Percentiles rank a stretch among this genome's conserved stretches.
phyloP scores from a whole-genome alignment of 208 protist species.

The Crithidia acanthocephali region DNA sequence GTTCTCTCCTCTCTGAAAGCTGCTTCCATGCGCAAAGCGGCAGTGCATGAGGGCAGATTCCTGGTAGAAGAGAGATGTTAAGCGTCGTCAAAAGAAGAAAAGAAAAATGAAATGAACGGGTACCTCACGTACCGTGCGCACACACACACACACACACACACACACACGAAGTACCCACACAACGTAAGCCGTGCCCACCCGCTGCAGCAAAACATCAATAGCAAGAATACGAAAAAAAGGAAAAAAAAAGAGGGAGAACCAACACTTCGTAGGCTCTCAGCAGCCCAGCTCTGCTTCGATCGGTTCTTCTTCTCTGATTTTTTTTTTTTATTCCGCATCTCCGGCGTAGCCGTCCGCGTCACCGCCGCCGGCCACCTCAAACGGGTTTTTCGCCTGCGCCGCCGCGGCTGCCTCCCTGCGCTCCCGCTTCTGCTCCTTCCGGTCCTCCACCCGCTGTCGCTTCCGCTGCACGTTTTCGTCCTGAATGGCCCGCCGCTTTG shows the following conservation, averaged over 20 bases:
- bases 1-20: too few species aligned
- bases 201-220: too few species aligned
- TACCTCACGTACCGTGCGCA: background rate
- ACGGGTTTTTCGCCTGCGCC: slow-evolving; percentile 70
- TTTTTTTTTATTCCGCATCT: slow-evolving; percentile 46
- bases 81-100: background rate
- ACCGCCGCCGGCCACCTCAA: slow-evolving; percentile 63
- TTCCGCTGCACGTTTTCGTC: slow-evolving; percentile 87
- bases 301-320: too few species aligned
- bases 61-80: background rate
- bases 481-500: slow-evolving; percentile 75
- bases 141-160: background rate
- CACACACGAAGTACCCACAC: background rate
- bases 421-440: slow-evolving; percentile 64
- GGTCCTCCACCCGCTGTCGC: slow-evolving; percentile 49
- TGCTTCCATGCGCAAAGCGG: too few species aligned
- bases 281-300: too few species aligned
- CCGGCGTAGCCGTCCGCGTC: slow-evolving; percentile 61
- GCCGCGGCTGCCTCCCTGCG: slow-evolving; percentile 63
- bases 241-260: too few species aligned
- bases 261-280: too few species aligned
- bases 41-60: too few species aligned
- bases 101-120: too few species aligned
- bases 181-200: too few species aligned
- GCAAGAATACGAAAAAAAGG: too few species aligned